Base-by-base conservation (phyloP, 2,329 filamentous ascomycete genomes). In the Apiospora hydei region DNA sequence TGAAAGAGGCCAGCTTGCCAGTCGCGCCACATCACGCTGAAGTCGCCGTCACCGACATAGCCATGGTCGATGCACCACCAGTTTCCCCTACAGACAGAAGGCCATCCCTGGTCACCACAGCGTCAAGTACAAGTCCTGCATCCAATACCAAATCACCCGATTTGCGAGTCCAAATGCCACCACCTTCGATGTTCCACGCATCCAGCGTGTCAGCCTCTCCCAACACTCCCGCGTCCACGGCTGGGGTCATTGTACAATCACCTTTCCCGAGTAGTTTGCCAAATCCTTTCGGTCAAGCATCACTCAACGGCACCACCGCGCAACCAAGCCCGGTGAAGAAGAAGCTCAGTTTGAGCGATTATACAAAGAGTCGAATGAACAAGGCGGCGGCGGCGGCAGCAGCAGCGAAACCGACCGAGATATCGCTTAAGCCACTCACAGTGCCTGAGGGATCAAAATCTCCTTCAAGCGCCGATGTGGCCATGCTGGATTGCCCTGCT, bases 291-390 rank as follows among this genome's bases (percentile, higher is more conserved):
- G 77, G 70, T 4, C 43, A 81, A 4, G 77, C 83, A 8, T 74
- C 84, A 0, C 76, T 81, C 46, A 88, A 87, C 71, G 84, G 86
- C 18, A 75, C 83, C 11, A 79, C 79, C 7, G 84, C 84, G 13
- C 84, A 85, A 30, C 88, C 89, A 3, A 91, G 89, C 74, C 90
- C 90, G 2, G 83, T 90, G 44, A 91, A 91, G 81, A 92, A 92
- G 84, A 92, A 92, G 80, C 82, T 92, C 49, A 92, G 89, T 74
- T 80, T 92, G 1, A 92, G 89, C 76, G 90, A 92, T 77, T 92
- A 92, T 77, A 88, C 85, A 11, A 90, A 89, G 78, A 89, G 87
- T 74, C 84, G 88, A 69, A 84, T 87, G 82, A 88, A 87, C 77
- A 91, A 89, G 77, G 85, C 85, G 3, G 85, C 85, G 3, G 68